Conservation (phyloP, 257 asterid species). For the Marsdenia floribunda region DNA sequence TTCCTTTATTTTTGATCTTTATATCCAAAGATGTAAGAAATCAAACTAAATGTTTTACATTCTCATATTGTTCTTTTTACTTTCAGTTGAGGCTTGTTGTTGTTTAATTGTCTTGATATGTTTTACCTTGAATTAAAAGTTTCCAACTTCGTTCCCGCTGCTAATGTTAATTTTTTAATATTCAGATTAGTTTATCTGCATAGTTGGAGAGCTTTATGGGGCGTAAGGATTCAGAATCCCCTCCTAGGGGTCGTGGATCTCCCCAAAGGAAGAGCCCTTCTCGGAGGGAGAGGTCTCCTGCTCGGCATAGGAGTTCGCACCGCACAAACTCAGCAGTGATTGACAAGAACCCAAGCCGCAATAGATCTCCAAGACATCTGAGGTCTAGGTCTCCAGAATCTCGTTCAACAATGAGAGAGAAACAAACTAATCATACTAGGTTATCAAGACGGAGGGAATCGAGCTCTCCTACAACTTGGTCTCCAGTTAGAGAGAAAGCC, state of each 20-base stretch:
- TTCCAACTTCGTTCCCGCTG: neutral
- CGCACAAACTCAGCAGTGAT: slow-evolving; percentile 32
- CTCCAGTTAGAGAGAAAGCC: slow-evolving; percentile 38
- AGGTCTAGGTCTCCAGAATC: slow-evolving; percentile 47
- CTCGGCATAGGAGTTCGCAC: slow-evolving; percentile 45
- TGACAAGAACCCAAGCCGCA: slow-evolving; percentile 37
- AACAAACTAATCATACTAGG: slow-evolving; percentile 32
- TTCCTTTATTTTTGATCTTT: neutral
- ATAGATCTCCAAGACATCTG: slow-evolving; percentile 43
- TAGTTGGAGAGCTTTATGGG: slow-evolving; percentile 39
- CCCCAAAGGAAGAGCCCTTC: slow-evolving; percentile 55
- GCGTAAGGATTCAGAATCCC: slow-evolving; percentile 51
- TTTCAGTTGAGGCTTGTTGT: neutral
- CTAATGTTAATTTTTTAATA: neutral
- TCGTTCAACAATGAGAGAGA: slow-evolving; percentile 49
- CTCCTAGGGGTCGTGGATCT: slow-evolving; percentile 47
- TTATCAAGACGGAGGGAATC: slow-evolving; percentile 44
- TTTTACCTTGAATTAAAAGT: neutral
- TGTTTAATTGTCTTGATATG: neutral
- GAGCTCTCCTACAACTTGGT: slow-evolving; percentile 40
- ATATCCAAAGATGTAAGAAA: neutral
- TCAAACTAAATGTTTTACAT: neutral
- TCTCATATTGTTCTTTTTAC: neutral
- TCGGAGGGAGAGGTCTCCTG: slow-evolving; percentile 59
- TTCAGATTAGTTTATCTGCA: slow-evolving; percentile 2